Conservation (phyloP, 169 alveolate genomes). For the Eimeria sp. region DNA sequence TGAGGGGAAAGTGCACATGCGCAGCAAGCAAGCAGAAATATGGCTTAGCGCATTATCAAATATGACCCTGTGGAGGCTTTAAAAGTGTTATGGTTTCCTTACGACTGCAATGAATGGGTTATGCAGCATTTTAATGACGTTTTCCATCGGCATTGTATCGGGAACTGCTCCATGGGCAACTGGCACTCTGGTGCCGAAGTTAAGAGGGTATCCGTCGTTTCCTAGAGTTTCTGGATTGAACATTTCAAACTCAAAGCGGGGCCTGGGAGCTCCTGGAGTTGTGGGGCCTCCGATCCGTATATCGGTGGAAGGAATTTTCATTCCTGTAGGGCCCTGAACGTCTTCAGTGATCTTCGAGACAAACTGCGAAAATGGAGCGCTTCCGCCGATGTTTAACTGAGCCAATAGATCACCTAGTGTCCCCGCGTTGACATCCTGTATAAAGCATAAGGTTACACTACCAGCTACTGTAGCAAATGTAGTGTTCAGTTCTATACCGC, state of each 20-base stretch:
- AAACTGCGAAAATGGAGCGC: constrained; percentile 24
- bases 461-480: background rate
- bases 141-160: constrained; percentile 41
- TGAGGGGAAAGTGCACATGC: constrained; percentile 1
- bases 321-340: constrained; percentile 18
- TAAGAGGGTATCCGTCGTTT: constrained; percentile 1
- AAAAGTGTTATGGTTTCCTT: background rate
- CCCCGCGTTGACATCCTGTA: constrained; percentile 25
- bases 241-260: constrained; percentile 36
- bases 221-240: constrained; percentile 47
- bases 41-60: background rate
- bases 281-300: constrained; percentile 61
- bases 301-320: constrained; percentile 31
- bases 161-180: constrained; percentile 56
- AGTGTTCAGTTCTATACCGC: background rate
- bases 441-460: background rate
- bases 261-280: constrained; percentile 46
- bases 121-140: constrained; percentile 40
- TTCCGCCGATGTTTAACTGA: constrained; percentile 15
- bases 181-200: constrained; percentile 36
- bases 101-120: constrained; percentile 34
- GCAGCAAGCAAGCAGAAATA: background rate
- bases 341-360: constrained; percentile 40
- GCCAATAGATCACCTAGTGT: constrained; percentile 8
- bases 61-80: background rate